These are phyloP conservation scores for Fragaria nilgerrensis DNA, from an alignment of 306 rosid genomes.

Conservation along the genomic window DNA sequence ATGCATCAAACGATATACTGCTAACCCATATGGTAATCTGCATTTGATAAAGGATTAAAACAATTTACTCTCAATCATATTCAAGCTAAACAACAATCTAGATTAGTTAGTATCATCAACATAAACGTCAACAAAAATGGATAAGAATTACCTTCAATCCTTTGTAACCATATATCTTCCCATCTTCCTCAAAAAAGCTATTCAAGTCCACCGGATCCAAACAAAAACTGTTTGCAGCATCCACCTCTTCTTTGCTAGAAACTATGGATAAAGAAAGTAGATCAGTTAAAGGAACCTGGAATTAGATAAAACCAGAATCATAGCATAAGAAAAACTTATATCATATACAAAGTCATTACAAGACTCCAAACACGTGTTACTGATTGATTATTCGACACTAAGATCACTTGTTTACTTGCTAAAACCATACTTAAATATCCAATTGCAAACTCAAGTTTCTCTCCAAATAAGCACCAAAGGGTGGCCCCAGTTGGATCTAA, in stretches of 20 bases:
- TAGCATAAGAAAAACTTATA: background rate
- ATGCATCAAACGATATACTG: slow-evolving; percentile 68
- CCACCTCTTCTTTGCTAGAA: slow-evolving; percentile 67
- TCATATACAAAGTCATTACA: background rate
- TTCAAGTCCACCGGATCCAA: slow-evolving; percentile 70
- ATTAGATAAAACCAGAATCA: background rate
- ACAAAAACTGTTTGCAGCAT: slow-evolving; percentile 39
- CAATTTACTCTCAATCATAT: background rate
- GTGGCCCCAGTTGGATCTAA: background rate
- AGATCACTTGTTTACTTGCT: background rate
- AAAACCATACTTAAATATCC: background rate
- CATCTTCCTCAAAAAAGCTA: slow-evolving; percentile 67
- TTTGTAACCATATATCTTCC: slow-evolving; percentile 79
- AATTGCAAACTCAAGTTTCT: background rate
- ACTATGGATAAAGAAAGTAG: slow-evolving; percentile 36
- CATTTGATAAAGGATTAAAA: slow-evolving; percentile 8
- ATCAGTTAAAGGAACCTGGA: background rate
- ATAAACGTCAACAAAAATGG: slow-evolving; percentile 1
- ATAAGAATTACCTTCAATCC: slow-evolving; percentile 62
- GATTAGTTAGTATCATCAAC: background rate
- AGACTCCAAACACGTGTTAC: background rate
- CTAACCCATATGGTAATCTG: slow-evolving; percentile 88
- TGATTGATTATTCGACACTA: background rate
- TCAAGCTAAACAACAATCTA: background rate
- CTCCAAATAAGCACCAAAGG: background rate